Base-by-base conservation (phyloP, 352 stramenopile genomes). In the Globisporangium lucens region DNA sequence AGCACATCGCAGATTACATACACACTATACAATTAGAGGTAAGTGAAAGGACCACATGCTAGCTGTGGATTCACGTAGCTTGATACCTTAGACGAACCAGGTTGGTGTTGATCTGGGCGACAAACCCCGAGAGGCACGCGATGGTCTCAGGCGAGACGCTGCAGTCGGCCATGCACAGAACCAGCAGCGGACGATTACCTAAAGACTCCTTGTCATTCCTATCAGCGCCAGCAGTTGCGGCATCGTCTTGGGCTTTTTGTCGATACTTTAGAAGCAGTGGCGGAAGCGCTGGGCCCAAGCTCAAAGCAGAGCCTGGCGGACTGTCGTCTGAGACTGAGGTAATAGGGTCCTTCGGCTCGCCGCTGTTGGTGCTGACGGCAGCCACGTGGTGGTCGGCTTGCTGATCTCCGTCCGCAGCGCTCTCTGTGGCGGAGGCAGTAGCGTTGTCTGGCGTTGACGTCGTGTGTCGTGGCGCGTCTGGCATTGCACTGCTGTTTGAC, bases 31-130 rank as follows among this genome's bases (percentile, higher is more conserved):
- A 24, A 24, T 24, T 24, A 24, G 24, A 24, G 24, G 24, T 24
- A 24, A 24, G 24, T 24, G 24, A 24, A 24, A 24, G 24, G 24
- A 24, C 24, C 24, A 24, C 24, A 24, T 24, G 24, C 24, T 24
- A 24, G 24, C 24, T 24, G 24, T 24, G 24, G 24, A 0, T 24
- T 24, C 24, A 24, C 24, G 24, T 24, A 24, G 24, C 24, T 33
- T 33, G 20, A 3, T 51, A 81, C 76, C 72, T 69, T 3, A 83
- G 64, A 24, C 63, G 72, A 69, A 83, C 55, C 41, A 83, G 52
- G 33, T 63, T 60, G 4, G 68, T 78, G 62, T 80, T 80, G 55
- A 80, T 46, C 61, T 69, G 63, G 24, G 67, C 53, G 20, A 73
- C 43, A 30, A 66, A 83, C n/a, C 62, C 72, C 30, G 71, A 29